Evolutionary conservation across 2,329 filamentous ascomycete species (phyloP).

Genomic region (Fusarium nurragi): DNA sequence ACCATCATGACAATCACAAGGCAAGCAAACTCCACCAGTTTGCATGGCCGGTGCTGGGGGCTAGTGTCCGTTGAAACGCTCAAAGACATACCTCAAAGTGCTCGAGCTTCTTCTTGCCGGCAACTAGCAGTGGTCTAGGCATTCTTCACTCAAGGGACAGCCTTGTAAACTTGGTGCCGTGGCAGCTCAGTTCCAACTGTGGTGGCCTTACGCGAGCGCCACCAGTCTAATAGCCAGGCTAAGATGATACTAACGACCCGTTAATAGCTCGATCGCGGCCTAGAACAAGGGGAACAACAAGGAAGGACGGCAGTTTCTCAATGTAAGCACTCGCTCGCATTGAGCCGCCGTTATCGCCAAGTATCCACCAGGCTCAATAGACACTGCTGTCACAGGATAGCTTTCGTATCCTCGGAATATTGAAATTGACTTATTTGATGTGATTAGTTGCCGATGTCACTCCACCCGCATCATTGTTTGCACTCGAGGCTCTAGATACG

Average conservation of each 20-base stretch:
- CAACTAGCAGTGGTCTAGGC: constrained; percentile 28
- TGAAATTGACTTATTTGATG: constrained; percentile 10
- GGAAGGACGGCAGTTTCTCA: constrained; percentile 2
- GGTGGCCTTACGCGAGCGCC: constrained; percentile 34
- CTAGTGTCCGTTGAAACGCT: constrained; percentile 21
- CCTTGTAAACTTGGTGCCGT: constrained; percentile 29
- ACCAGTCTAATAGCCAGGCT: constrained; percentile 25
- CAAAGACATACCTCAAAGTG: not conserved
- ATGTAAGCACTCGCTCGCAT: not conserved
- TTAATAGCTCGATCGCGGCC: constrained; percentile 32
- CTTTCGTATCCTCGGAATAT: not conserved
- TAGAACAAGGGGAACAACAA: constrained; percentile 28
- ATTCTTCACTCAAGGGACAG: constrained; percentile 33
- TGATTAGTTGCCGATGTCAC: constrained; percentile 1
- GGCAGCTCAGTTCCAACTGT: constrained; percentile 12
- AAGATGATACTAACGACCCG: constrained; percentile 12
- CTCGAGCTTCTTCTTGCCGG: constrained; percentile 21
- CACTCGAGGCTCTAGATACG: constrained; percentile 8
- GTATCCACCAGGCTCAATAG: constrained; percentile 3
- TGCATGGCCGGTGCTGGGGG: constrained; percentile 29
- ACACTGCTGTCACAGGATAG: not conserved
- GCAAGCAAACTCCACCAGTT: constrained; percentile 17
- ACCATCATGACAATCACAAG: constrained; percentile 25
- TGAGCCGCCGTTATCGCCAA: constrained; percentile 10
- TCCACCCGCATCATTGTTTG: constrained; percentile 11